Conservation (phyloP, 345 rosid genomes). For the Eutrema heterophyllum region DNA sequence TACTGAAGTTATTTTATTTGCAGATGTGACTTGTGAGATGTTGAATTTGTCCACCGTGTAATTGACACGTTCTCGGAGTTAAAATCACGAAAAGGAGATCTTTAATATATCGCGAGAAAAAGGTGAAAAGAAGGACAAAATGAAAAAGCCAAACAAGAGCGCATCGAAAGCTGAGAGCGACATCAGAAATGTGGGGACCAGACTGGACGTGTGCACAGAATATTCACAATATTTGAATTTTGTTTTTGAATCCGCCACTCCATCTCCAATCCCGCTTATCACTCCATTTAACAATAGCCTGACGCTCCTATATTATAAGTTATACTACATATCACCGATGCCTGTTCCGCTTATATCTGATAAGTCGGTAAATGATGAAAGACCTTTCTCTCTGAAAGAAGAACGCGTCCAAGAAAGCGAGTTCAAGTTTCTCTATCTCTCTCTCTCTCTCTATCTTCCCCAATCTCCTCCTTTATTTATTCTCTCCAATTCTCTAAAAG, state of each 20-base stretch:
- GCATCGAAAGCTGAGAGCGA: constrained; percentile 18
- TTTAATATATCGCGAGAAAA: constrained; percentile 10
- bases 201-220: constrained; percentile 30
- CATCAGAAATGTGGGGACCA: constrained; percentile 27
- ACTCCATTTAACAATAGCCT: not conserved
- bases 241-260: constrained; percentile 29
- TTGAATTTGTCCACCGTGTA: constrained; percentile 13
- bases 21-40: constrained; percentile 2
- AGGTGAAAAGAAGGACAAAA: not conserved
- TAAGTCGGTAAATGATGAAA: constrained; percentile 42
- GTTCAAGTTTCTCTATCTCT: constrained; percentile 41
- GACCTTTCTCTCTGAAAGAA: constrained; percentile 41
- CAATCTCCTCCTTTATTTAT: constrained; percentile 31
- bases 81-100: not conserved
- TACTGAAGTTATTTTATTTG: not conserved
- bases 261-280: constrained; percentile 5
- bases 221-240: constrained; percentile 30
- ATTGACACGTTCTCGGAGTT: constrained; percentile 2
- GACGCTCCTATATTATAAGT: rapidly evolving
- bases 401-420: constrained; percentile 91
- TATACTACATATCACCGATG: rapidly evolving
- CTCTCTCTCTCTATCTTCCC: not conserved
- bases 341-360: constrained; percentile 32
- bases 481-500: constrained; percentile 32
- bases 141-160: constrained; percentile 2